Percentiles rank a stretch among this genome's conserved stretches.
phyloP scores from a whole-genome alignment of 306 rosid species.

The Prunus campanulata region DNA sequence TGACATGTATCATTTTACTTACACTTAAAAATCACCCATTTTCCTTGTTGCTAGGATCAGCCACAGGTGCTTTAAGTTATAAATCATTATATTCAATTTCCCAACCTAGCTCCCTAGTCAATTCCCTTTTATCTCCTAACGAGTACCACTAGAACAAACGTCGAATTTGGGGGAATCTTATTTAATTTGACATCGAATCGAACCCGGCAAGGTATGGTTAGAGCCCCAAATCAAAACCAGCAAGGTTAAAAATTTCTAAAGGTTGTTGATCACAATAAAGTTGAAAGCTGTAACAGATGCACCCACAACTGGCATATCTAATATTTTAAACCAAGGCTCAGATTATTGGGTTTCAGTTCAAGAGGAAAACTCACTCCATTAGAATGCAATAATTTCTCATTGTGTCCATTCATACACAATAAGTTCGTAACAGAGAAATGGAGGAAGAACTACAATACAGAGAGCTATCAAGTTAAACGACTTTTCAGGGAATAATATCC shows the following conservation, averaged over 20 bases:
- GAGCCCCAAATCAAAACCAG: background rate
- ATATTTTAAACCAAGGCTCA: background rate
- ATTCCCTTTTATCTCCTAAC: too few relatives aligned
- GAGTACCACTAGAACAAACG: too few relatives aligned
- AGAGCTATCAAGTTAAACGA: constrained; percentile 28
- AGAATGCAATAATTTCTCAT: constrained; percentile 1
- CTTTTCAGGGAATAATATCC: constrained; percentile 29
- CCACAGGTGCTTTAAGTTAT: too few relatives aligned
- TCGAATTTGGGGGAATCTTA: too few relatives aligned
- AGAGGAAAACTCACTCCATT: background rate
- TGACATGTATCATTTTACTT: too few relatives aligned
- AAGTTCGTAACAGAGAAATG: constrained; percentile 16
- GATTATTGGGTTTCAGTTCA: background rate
- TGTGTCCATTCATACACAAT: constrained; percentile 10
- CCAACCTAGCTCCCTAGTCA: too few relatives aligned
- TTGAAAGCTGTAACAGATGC: background rate
- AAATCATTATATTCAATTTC: too few relatives aligned
- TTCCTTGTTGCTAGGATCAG: too few relatives aligned
- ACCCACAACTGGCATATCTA: background rate
- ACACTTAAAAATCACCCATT: too few relatives aligned
- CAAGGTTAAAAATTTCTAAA: background rate
- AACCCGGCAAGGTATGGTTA: background rate
- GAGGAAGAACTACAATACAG: constrained; percentile 34
- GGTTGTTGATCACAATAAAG: too few relatives aligned
- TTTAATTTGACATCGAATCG: too few relatives aligned